Base-by-base conservation (phyloP, 345 rosid species). In the Conringia planisiliqua region DNA sequence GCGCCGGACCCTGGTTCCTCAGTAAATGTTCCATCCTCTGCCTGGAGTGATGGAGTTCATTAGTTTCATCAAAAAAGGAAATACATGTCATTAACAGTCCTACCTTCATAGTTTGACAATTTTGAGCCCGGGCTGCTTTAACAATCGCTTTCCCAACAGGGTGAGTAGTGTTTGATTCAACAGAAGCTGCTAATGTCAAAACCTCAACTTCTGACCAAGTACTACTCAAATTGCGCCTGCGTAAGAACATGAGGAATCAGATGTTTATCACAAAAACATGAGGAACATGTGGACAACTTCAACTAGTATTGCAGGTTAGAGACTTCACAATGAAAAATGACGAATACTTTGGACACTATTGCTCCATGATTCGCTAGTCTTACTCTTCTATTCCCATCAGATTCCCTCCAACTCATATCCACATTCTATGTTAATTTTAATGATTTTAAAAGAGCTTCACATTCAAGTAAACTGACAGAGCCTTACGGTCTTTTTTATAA, bases 1-100 rank as follows among this genome's bases (percentile, higher is more conserved):
- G 95, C 89, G 29, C 98, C 98, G 77, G 93, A 94, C 30, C 98
- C 98, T 72, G 98, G 96, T 80, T 91, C 98, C 83, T 94, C 97
- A 32, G 79, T 51, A 81, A 85, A 94, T 65, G 97, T 91, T 57
- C 96, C 98, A 77, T 87, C 95, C 40, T 73, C 78, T 43, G 85
- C 90, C 98, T 94, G 83, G 38, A 44, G 38, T 46, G 60, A 65
- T 55, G 20, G 20, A 44, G 55, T 43, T 55, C 66, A 62, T 68
- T 52, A 69, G 40, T 30, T 74, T 40, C 38, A 47, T 40, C 69
- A 54, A 42, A 33, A 38, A 32, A 8, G 14, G 72, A 62, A 8
- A 38, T 48, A 5, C 1, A 60, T 20, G 62, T 35, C 43, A 64
- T 36, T 6, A 26, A 30, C 50, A 62, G 57, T 70, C 26, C 61